A percentile compares a stretch with the other conserved stretches of the same genome.
These are phyloP conservation scores for Trematosphaeria pertusa DNA, from an alignment of 2,329 filamentous ascomycete genomes.

Conservation along the genomic window DNA sequence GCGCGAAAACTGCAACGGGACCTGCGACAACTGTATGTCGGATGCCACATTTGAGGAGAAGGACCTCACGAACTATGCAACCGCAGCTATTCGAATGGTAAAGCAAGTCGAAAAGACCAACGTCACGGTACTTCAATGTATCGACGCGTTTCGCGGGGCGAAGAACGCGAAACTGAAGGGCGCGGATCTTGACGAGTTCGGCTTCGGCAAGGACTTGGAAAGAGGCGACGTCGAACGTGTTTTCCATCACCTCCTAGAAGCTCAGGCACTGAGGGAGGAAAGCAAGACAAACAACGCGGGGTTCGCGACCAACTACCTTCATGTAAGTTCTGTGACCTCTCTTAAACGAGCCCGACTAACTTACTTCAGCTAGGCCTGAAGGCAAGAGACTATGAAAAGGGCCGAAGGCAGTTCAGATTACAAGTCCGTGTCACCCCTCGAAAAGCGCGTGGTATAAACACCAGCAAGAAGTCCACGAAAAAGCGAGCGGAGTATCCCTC, in stretches of 20 bases:
- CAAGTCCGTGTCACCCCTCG: constrained; percentile 60
- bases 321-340: constrained; percentile 54
- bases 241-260: constrained; percentile 76
- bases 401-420: constrained; percentile 53
- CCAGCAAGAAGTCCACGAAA: constrained; percentile 33
- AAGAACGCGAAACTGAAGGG: constrained; percentile 66
- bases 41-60: constrained; percentile 72
- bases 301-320: constrained; percentile 78
- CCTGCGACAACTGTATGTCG: constrained; percentile 89
- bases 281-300: constrained; percentile 69
- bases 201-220: constrained; percentile 72
- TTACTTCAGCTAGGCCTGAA: constrained; percentile 50
- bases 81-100: constrained; percentile 74
- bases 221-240: constrained; percentile 82
- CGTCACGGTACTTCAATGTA: constrained; percentile 74
- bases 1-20: constrained; percentile 71
- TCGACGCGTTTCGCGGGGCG: constrained; percentile 82
- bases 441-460: constrained; percentile 40
- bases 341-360: constrained; percentile 19
- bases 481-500: constrained; percentile 62
- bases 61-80: constrained; percentile 79
- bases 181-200: constrained; percentile 63
- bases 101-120: constrained; percentile 61
- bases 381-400: constrained; percentile 53
- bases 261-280: constrained; percentile 75